Evolutionary conservation across 2,329 filamentous ascomycete species (phyloP), one percentile per base, ranked within the genome.

Genomic region (Monosporascus cannonballus): DNA sequence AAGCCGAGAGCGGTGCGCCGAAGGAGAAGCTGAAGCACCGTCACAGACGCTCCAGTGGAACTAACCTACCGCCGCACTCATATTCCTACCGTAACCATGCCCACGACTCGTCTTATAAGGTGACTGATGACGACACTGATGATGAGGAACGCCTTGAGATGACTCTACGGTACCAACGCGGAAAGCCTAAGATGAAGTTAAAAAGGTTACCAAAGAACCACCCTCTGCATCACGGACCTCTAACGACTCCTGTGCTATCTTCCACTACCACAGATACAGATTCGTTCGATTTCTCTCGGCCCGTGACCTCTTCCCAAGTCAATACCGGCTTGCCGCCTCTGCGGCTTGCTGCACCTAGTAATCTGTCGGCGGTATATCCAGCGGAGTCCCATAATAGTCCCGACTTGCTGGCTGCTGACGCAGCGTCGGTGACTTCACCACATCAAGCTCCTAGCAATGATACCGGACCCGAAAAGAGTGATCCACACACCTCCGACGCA

Each of bases 31-130:
- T 64, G 27, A 69, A 67, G 52, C 66, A 69, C 45, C 68, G 71
- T 7, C 68, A 74, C 51, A 73, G 79, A 3, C 71, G 79, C 22
- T 77, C 74, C 1, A 82, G 79, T 0, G 78, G 73, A 4, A 74
- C 77, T 42, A 80, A 73, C 55, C 60, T 81, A 1, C 70, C 73
- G 38, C 64, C 73, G 14, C 49, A 54, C 9, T 54, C 71, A 7
- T 67, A 68, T 0, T 63, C 68, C 18, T 70, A 70, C 22, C 64
- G 65, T 18, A 70, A 68, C 27, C 51, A 71, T 11, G 55, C 70
- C 3, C 60, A 66, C 48, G 66, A 68, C 14, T 63, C 71, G 0
- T 73, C 76, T 14, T 66, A 68, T 17, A 69, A 64, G 3, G 57
- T 76, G 4, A 76, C 73, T 4, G 73, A 75, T 45, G 71, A 74